These are phyloP conservation scores for Fusarium graminum DNA, from an alignment of 2,329 filamentous ascomycete genomes.

Conservation along the genomic window DNA sequence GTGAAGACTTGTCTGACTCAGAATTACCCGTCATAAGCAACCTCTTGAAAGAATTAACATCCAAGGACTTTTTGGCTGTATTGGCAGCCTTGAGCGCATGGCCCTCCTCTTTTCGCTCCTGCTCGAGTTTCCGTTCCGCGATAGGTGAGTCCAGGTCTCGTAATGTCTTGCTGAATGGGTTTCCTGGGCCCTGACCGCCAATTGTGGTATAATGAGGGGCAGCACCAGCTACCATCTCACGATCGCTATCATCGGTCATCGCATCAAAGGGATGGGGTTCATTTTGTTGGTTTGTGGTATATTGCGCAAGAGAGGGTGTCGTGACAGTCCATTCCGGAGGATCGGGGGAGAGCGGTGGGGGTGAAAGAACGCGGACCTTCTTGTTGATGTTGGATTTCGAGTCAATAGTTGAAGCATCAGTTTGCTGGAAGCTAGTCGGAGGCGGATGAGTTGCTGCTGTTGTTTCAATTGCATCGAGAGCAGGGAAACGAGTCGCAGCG, in stretches of 20 bases:
- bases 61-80: constrained; percentile 64
- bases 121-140: constrained; percentile 51
- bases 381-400: constrained; percentile 68
- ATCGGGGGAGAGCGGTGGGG: constrained; percentile 71
- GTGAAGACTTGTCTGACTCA: constrained; percentile 43
- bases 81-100: constrained; percentile 52
- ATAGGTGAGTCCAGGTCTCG: constrained; percentile 62
- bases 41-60: constrained; percentile 83
- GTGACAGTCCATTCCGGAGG: constrained; percentile 57
- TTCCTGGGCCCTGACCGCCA: constrained; percentile 48
- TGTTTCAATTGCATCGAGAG: constrained; percentile 51
- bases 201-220: constrained; percentile 45
- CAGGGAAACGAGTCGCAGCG: constrained; percentile 40
- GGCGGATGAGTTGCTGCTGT: constrained; percentile 48
- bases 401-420: constrained; percentile 53
- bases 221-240: constrained; percentile 42
- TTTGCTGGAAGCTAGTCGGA: constrained; percentile 44
- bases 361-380: constrained; percentile 76
- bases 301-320: constrained; percentile 50
- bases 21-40: constrained; percentile 80
- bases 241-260: constrained; percentile 49
- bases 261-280: constrained; percentile 54
- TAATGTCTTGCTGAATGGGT: constrained; percentile 68
- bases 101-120: constrained; percentile 51
- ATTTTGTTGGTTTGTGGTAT: constrained; percentile 44